Conservation (phyloP, 2,329 filamentous ascomycete genomes). For the Magnaporthiopsis incrustans region DNA sequence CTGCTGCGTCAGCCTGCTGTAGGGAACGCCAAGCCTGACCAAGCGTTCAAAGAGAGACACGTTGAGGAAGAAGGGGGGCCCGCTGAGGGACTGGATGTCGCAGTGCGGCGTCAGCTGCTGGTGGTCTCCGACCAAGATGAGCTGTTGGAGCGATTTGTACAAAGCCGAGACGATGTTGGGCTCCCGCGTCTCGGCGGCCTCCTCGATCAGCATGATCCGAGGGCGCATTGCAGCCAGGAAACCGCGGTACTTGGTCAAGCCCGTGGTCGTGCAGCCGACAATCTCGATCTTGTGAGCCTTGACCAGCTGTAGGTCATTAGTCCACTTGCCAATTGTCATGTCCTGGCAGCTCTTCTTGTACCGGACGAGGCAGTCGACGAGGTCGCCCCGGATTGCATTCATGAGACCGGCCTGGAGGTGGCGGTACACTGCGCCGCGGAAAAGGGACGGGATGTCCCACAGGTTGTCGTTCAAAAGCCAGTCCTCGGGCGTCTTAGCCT, state of each 20-base stretch:
- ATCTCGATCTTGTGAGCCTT: slow-evolving; percentile 34
- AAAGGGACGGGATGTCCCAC: slow-evolving; percentile 45
- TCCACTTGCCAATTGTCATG: slow-evolving; percentile 49
- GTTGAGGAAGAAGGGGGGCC: slow-evolving; percentile 56
- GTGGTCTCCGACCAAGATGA: slow-evolving; percentile 66
- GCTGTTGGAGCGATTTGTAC: slow-evolving; percentile 42
- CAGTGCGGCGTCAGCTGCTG: slow-evolving; percentile 68
- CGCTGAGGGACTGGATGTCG: slow-evolving; percentile 50
- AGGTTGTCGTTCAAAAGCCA: slow-evolving; percentile 37
- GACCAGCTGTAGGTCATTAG: slow-evolving; percentile 43
- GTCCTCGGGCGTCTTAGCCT: slow-evolving; percentile 11
- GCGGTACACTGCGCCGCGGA: slow-evolving; percentile 60
- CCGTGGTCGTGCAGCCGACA: slow-evolving; percentile 67
- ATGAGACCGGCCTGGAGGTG: slow-evolving; percentile 51
- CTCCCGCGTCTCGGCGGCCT: slow-evolving; percentile 70
- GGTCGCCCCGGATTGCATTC: slow-evolving; percentile 30
- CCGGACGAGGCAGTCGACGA: slow-evolving; percentile 26
- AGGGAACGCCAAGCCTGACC: slow-evolving; percentile 56
- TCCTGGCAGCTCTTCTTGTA: slow-evolving; percentile 29
- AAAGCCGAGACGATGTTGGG: slow-evolving; percentile 46
- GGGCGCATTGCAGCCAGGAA: slow-evolving; percentile 60
- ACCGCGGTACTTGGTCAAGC: slow-evolving; percentile 70
- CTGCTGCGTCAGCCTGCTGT: slow-evolving; percentile 58
- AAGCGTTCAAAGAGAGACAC: slow-evolving; percentile 75
- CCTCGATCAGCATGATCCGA: slow-evolving; percentile 65